Percentiles rank a stretch among this genome's conserved stretches.
These are phyloP conservation scores for Aphanocladium album DNA, from an alignment of 2,329 filamentous ascomycete species.

Conservation along the genomic window DNA sequence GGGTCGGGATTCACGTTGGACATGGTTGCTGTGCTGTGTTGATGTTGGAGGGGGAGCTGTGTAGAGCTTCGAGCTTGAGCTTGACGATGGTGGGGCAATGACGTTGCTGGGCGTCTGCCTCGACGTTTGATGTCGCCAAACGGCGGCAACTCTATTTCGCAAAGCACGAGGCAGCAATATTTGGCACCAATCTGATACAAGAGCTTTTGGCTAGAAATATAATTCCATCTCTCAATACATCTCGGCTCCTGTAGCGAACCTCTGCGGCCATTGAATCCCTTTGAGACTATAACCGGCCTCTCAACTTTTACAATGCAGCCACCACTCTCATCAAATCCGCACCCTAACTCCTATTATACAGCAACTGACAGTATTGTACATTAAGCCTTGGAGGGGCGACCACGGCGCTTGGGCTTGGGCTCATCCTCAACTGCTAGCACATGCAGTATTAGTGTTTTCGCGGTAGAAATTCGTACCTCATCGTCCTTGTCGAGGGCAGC, in stretches of 20 bases:
- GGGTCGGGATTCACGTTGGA: slow-evolving; percentile 37
- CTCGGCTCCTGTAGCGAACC: background rate
- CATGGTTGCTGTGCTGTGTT: slow-evolving; percentile 20
- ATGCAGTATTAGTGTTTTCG: background rate
- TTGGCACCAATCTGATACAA: background rate
- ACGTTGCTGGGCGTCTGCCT: background rate
- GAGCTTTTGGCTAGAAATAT: background rate
- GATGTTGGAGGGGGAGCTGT: background rate
- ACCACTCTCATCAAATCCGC: background rate
- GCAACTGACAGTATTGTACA: background rate
- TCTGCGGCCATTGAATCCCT: background rate
- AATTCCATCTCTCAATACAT: background rate
- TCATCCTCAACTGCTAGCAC: slow-evolving; percentile 1
- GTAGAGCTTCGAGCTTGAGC: background rate
- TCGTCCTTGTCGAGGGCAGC: slow-evolving; percentile 16
- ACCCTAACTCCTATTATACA: background rate
- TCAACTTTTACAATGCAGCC: background rate
- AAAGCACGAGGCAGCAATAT: background rate
- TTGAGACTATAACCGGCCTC: background rate
- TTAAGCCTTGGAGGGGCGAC: slow-evolving; percentile 24
- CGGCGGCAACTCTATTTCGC: background rate
- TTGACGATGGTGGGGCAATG: slow-evolving; percentile 13
- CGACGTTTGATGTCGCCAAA: no score
- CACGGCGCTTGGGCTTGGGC: slow-evolving; percentile 26
- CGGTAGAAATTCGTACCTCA: background rate